phyloP scores from a whole-genome alignment of 2,329 filamentous ascomycete genomes.

The Curvularia eragrostidis region DNA sequence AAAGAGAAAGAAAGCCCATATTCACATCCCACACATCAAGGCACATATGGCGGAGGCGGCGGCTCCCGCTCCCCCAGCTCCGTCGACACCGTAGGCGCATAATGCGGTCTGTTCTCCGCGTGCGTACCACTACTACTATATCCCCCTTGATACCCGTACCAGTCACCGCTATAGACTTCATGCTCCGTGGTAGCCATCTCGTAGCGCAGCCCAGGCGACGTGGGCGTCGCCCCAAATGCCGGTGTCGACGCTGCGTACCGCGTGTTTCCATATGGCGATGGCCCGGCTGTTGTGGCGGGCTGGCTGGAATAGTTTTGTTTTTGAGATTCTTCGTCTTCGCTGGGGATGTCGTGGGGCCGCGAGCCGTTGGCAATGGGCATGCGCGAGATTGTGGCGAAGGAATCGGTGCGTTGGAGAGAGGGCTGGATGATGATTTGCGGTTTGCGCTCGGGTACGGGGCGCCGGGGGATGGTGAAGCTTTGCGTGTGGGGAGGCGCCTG shows the following conservation, averaged over 20 bases:
- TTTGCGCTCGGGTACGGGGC: slow-evolving; percentile 35
- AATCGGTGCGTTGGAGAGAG: slow-evolving; percentile 40
- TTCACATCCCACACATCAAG: not conserved
- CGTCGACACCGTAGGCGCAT: slow-evolving; percentile 31
- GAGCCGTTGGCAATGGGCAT: slow-evolving; percentile 47
- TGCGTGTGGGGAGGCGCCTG: slow-evolving; percentile 28
- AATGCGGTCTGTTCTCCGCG: slow-evolving; percentile 1
- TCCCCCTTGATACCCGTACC: slow-evolving; percentile 34
- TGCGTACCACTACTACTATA: not conserved
- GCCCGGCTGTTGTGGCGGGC: slow-evolving; percentile 22
- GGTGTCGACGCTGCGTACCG: slow-evolving; percentile 41
- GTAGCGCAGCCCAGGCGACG: slow-evolving; percentile 26
- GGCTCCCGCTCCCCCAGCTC: slow-evolving; percentile 29
- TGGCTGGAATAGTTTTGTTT: not conserved
- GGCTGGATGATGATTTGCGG: slow-evolving; percentile 40
- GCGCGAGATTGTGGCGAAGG: slow-evolving; percentile 42
- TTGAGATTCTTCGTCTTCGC: slow-evolving; percentile 7
- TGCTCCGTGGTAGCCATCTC: slow-evolving; percentile 19
- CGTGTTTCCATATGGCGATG: slow-evolving; percentile 31
- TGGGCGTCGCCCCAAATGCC: slow-evolving; percentile 32
- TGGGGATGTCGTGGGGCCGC: slow-evolving; percentile 25
- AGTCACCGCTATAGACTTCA: slow-evolving; percentile 30
- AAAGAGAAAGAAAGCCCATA: not conserved
- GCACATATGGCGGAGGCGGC: slow-evolving; percentile 22
- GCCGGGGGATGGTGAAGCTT: slow-evolving; percentile 37